phyloP scores from a whole-genome alignment of 305 asterid genomes.

The Fraxinus baroniana region DNA sequence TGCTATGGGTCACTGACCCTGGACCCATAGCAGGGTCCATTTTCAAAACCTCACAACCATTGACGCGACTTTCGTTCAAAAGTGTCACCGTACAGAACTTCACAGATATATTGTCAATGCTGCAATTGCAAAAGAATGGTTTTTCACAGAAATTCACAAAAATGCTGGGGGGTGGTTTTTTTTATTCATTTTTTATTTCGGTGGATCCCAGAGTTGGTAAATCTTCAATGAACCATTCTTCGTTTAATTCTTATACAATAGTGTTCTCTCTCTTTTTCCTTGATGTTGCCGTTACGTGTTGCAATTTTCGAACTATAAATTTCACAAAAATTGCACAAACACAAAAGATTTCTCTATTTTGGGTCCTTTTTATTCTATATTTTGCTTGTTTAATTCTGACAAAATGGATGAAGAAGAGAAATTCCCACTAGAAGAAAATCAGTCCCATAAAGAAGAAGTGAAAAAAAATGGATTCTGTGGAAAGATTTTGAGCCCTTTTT shows the following conservation, averaged over 20 bases:
- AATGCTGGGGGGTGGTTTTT: no score
- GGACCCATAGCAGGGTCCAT: no score
- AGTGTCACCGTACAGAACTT: background rate
- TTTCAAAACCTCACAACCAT: background rate
- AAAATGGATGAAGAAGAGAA: conserved; percentile 42
- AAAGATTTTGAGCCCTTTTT: conserved; percentile 38
- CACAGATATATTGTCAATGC: background rate
- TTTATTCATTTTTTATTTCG: no score
- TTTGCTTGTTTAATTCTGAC: background rate
- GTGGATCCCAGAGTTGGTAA: no score
- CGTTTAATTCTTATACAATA: background rate
- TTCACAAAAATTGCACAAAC: background rate
- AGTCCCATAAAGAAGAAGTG: conserved; percentile 15
- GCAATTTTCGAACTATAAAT: background rate
- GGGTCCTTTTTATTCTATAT: background rate
- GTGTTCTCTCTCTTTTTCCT: background rate
- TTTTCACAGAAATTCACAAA: no score
- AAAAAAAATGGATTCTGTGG: conserved; percentile 27
- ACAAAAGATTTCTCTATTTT: background rate
- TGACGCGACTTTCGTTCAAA: background rate
- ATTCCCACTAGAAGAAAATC: conserved; percentile 25
- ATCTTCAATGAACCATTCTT: no score
- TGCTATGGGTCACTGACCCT: no score
- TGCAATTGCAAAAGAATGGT: no score
- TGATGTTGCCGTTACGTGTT: background rate